Conservation (phyloP, 139 green algal species). For the Asterochloris sp. region DNA sequence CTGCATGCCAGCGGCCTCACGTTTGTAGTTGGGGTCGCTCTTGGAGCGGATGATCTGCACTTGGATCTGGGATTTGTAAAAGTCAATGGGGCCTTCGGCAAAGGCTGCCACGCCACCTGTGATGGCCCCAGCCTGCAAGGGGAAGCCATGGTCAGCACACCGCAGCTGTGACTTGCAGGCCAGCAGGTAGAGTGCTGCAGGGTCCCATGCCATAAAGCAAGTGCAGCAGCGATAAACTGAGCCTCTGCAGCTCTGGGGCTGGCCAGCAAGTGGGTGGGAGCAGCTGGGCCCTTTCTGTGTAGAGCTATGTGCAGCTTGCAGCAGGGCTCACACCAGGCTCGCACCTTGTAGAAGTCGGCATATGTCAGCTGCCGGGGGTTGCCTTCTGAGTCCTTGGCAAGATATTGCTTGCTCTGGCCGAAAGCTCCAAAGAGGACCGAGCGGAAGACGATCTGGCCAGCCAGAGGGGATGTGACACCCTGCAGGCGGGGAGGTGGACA, state of each 20-base stretch:
- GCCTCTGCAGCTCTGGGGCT: too few relatives aligned
- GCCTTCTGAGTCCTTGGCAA: conserved; percentile 78
- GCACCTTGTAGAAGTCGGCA: conserved; percentile 68
- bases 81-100: conserved; percentile 90
- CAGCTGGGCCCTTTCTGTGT: too few relatives aligned
- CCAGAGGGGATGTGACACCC: conserved; percentile 87
- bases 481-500: conserved; percentile 23
- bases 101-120: conserved; percentile 86
- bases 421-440: conserved; percentile 86
- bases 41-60: conserved; percentile 86
- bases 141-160: not conserved
- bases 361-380: conserved; percentile 42
- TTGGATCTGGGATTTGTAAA: conserved; percentile 96
- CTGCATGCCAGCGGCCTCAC: conserved; percentile 30
- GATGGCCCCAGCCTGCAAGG: conserved; percentile 60
- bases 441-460: conserved; percentile 92
- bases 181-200: not conserved
- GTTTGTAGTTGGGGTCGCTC: conserved; percentile 77
- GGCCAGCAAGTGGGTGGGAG: too few relatives aligned
- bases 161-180: not conserved
- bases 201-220: not conserved
- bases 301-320: not conserved
- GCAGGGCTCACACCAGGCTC: too few relatives aligned
- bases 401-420: conserved; percentile 75
- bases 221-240: too few relatives aligned